Evolutionary conservation across 257 asterid species (phyloP).

Genomic region (Handroanthus guayacan): DNA sequence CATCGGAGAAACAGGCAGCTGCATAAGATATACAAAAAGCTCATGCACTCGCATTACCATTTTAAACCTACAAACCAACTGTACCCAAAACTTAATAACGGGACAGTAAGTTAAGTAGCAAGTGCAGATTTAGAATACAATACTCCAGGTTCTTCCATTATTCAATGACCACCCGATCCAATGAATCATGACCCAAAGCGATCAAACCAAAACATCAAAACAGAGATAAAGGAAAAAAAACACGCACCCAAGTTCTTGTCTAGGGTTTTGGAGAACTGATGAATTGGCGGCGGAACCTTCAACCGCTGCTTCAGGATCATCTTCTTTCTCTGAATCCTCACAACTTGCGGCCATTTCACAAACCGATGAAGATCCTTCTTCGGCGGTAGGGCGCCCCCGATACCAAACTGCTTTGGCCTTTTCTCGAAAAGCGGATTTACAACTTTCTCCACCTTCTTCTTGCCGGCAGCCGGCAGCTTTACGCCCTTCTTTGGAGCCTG

Average conservation of each 20-base stretch:
- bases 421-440: slow-evolving; percentile 61
- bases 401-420: slow-evolving; percentile 63
- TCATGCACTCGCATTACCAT: not conserved
- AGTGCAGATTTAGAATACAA: not conserved
- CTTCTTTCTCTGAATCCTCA: slow-evolving; percentile 59
- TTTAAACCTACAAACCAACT: not conserved
- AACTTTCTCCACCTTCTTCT: slow-evolving; percentile 53
- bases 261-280: slow-evolving; percentile 60
- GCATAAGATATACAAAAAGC: not conserved
- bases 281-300: slow-evolving; percentile 64
- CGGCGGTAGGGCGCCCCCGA: slow-evolving; percentile 65
- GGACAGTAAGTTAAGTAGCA: not conserved
- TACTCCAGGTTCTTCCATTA: not conserved
- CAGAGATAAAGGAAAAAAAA: not conserved
- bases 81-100: not conserved
- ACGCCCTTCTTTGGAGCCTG: slow-evolving; percentile 71
- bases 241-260: slow-evolving; percentile 58
- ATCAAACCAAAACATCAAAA: too few species aligned
- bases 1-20: not conserved
- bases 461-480: slow-evolving; percentile 49
- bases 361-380: slow-evolving; percentile 64
- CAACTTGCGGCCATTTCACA: slow-evolving; percentile 72
- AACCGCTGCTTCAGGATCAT: slow-evolving; percentile 54
- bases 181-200: not conserved
- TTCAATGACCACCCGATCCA: not conserved